Evolutionary conservation across 495 filamentous ascomycete species (phyloP).

Genomic region (Podospora comata): DNA sequence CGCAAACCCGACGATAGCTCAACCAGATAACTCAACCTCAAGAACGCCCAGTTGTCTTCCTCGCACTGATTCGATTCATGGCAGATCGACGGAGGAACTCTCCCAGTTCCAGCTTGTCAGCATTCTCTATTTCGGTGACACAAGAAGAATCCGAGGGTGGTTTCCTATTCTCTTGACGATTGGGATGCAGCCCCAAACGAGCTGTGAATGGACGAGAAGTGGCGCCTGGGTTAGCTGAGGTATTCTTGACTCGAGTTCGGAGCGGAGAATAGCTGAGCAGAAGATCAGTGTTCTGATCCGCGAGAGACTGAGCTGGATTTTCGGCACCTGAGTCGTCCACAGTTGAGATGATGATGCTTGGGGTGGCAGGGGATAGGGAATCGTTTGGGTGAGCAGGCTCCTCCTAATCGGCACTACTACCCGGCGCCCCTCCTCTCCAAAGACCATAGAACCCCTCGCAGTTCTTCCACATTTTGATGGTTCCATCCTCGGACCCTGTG

Average conservation of each 20-base stretch:
- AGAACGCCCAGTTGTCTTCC: neutral
- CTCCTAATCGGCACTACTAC: constrained; percentile 35
- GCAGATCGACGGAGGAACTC: constrained; percentile 8
- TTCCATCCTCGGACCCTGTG: constrained; percentile 95
- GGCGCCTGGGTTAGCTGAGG: neutral
- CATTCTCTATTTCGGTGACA: neutral
- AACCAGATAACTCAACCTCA: neutral
- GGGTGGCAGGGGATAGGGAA: constrained; percentile 17
- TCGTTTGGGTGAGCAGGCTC: constrained; percentile 15
- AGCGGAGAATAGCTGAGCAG: constrained; percentile 6
- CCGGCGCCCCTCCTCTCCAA: constrained; percentile 43
- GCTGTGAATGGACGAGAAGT: neutral
- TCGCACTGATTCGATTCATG: constrained; percentile 1
- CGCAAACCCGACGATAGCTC: neutral
- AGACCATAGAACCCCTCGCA: constrained; percentile 55
- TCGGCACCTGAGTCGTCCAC: constrained; percentile 15
- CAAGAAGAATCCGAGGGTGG: neutral
- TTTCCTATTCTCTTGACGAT: neutral
- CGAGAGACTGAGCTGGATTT: neutral
- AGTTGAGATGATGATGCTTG: constrained; percentile 10
- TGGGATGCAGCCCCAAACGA: neutral
- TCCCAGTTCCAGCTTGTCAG: neutral
- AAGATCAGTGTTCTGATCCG: constrained; percentile 13
- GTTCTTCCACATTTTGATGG: constrained; percentile 82
- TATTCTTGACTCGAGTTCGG: neutral